Evolutionary conservation across 2,329 filamentous ascomycete genomes (phyloP).

Genomic region (Cladosporium sp.): DNA sequence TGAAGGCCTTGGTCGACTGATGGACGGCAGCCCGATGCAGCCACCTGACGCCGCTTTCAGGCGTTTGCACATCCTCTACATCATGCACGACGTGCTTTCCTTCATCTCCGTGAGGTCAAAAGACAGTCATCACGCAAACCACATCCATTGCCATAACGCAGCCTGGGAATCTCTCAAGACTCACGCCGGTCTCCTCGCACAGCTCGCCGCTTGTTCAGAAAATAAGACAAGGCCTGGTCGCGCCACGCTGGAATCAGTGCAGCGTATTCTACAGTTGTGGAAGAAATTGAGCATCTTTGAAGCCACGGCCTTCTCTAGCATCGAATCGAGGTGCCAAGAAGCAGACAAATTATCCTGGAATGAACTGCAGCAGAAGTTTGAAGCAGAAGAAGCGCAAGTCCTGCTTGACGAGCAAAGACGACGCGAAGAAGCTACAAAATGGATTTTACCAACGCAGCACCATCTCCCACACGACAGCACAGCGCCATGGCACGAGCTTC

Average conservation of each 20-base stretch:
- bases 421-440: conserved; percentile 13
- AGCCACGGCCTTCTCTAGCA: background rate
- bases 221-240: background rate
- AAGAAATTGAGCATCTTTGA: conserved; percentile 5
- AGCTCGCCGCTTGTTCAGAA: conserved; percentile 12
- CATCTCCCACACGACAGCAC: conserved; percentile 23
- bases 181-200: conserved; percentile 3
- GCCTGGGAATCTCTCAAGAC: conserved; percentile 8
- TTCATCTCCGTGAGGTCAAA: background rate
- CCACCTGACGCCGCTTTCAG: conserved; percentile 19
- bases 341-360: conserved; percentile 3
- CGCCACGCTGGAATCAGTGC: background rate
- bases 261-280: conserved; percentile 7
- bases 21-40: conserved; percentile 16
- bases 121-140: background rate
- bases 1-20: conserved; percentile 13
- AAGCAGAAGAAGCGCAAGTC: conserved; percentile 4
- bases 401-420: conserved; percentile 11
- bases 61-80: conserved; percentile 22
- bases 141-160: background rate
- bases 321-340: background rate
- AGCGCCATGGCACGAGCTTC: conserved; percentile 29
- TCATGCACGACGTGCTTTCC: conserved; percentile 19
- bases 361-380: conserved; percentile 10
- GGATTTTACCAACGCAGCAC: conserved; percentile 23